Base-by-base conservation (phyloP, 139 green algal species). In the Closterium sp. region DNA sequence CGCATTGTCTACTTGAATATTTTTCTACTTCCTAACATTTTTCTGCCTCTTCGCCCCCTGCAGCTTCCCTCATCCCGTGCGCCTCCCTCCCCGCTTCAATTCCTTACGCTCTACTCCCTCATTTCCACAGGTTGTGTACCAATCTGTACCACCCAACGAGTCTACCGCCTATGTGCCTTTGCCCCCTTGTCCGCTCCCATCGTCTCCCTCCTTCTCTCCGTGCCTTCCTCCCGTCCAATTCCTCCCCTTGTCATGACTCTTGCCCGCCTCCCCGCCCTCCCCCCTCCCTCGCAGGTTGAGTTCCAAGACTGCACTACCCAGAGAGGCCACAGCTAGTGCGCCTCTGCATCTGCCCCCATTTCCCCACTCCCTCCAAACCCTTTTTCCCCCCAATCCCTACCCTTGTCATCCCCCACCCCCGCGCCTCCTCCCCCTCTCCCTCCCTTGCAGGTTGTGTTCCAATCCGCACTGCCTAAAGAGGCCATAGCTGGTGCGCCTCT, bases 1-100 rank as follows among this genome's bases (percentile, higher is more conserved):
- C n/a, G 88, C 88, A 33, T 89, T n/a, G 34, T 36, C 36, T 16
- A 31, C 38, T 91, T 31, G n/a, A n/a, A n/a, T n/a, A n/a, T n/a
- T n/a, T n/a, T n/a, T n/a, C n/a, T n/a, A n/a, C n/a, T n/a, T n/a
- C n/a, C n/a, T n/a, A n/a, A n/a, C n/a, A n/a, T n/a, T n/a, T n/a
- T n/a, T n/a, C n/a, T n/a, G n/a, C n/a, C n/a, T n/a, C n/a, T n/a
- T n/a, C n/a, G n/a, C n/a, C n/a, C n/a, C n/a, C n/a, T n/a, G n/a
- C n/a, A n/a, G n/a, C n/a, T n/a, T n/a, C n/a, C n/a, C n/a, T n/a
- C n/a, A n/a, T n/a, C n/a, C n/a, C n/a, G n/a, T n/a, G n/a, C n/a
- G n/a, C n/a, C n/a, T n/a, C n/a, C n/a, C n/a, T n/a, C n/a, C n/a
- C n/a, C n/a, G n/a, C n/a, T n/a, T n/a, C n/a, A n/a, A n/a, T n/a